phyloP scores from a whole-genome alignment of 208 protist species.

The Leishmania guyanensis region DNA sequence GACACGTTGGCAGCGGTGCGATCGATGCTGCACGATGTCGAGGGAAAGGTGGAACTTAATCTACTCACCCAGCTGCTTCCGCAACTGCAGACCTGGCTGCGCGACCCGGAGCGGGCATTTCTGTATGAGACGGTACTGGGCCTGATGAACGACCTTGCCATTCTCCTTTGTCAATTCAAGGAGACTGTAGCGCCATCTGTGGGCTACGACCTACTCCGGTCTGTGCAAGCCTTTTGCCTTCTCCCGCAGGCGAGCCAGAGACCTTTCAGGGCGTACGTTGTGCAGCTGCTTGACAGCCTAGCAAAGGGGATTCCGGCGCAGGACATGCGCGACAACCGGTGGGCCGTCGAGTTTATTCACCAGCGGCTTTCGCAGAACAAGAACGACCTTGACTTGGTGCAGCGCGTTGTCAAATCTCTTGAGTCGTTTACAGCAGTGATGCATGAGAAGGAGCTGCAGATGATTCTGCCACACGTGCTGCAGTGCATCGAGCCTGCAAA shows the following conservation, averaged over 20 bases:
- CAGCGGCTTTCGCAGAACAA: constrained; percentile 89
- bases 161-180: constrained; percentile 71
- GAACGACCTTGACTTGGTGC: constrained; percentile 76
- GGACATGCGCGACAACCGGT: constrained; percentile 88
- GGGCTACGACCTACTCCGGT: constrained; percentile 72
- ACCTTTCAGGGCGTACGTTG: constrained; percentile 79
- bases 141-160: constrained; percentile 85
- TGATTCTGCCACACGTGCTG: constrained; percentile 87
- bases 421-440: constrained; percentile 87
- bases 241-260: constrained; percentile 86
- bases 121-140: constrained; percentile 76
- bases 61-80: constrained; percentile 83
- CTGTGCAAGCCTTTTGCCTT: constrained; percentile 75
- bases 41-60: constrained; percentile 65
- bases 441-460: constrained; percentile 86
- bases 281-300: constrained; percentile 85
- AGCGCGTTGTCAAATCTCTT: constrained; percentile 82
- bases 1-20: constrained; percentile 67
- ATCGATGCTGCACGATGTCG: constrained; percentile 67
- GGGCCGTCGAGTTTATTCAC: constrained; percentile 92
- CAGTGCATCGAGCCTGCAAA: constrained; percentile 88
- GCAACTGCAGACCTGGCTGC: constrained; percentile 81
- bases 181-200: constrained; percentile 65
- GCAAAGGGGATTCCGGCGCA: constrained; percentile 74
- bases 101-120: constrained; percentile 65